phyloP scores from a whole-genome alignment of 2,329 filamentous ascomycete genomes.

The Penicillium brevicompactum region DNA sequence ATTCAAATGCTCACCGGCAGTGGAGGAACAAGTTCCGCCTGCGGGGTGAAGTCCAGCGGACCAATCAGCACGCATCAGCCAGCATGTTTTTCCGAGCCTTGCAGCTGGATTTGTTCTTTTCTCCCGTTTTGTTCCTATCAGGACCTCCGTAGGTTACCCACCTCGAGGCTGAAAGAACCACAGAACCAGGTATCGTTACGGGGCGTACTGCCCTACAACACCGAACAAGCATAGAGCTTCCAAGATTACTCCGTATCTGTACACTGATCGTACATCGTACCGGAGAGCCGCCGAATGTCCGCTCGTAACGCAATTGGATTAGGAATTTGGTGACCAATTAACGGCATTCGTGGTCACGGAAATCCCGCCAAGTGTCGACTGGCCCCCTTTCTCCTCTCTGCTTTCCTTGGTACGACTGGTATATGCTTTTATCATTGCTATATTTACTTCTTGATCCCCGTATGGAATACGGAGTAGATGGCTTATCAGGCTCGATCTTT shows the following conservation, averaged over 20 bases:
- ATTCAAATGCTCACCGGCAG: constrained; percentile 24
- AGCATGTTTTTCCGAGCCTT: constrained; percentile 31
- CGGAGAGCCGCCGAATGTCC: constrained; percentile 26
- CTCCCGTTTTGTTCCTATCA: constrained; percentile 24
- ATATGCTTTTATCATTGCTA: constrained; percentile 9
- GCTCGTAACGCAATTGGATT: constrained; percentile 7
- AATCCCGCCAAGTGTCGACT: constrained; percentile 1
- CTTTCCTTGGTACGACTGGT: constrained; percentile 1
- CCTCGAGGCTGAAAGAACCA: not conserved
- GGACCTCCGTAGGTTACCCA: not conserved
- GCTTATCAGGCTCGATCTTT: not conserved
- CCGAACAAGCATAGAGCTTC: not conserved
- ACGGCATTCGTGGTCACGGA: not conserved
- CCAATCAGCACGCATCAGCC: constrained; percentile 29
- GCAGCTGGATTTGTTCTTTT: constrained; percentile 22
- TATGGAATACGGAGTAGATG: too few relatives aligned
- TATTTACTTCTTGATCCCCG: not conserved
- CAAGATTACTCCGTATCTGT: not conserved
- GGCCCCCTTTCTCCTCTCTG: constrained; percentile 9
- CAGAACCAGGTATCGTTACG: not conserved
- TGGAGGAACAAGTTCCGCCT: constrained; percentile 28
- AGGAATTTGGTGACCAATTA: constrained; percentile 2
- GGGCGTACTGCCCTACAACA: not conserved
- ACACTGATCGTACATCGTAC: constrained; percentile 10
- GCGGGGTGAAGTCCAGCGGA: constrained; percentile 27